Evolutionary conservation across 2,329 filamentous ascomycete genomes (phyloP), one percentile per base, ranked within the genome.

Genomic region (Periconia sp.): DNA sequence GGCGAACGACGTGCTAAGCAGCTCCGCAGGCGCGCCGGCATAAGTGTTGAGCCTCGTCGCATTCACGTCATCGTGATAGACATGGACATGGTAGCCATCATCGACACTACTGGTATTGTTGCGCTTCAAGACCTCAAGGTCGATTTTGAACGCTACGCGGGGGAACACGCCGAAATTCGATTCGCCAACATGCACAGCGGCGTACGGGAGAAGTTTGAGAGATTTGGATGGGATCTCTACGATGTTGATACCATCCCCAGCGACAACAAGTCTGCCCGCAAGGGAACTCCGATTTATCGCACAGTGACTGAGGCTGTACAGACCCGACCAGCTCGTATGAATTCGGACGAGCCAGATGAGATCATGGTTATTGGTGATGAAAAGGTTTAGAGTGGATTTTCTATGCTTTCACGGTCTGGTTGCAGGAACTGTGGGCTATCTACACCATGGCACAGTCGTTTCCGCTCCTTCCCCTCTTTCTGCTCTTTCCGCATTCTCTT

Each of bases 21-120:
- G 13, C 70, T 83, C 0, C 74, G 80, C 3, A 69, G 65, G 18
- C 64, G 65, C 44, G 63, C 63, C 41, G 57, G 60, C 5, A 69
- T 74, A 42, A 13, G 56, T 1, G 42, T 52, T 5, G 66, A 69
- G 26, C 62, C 52, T 1, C 66, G 72, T 1, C 72, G 71, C 0
- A 73, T 83, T 13, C 66, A 69, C 1, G 61, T 78, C 2, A 71
- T 83, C 0, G 69, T 83, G 0, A 65, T 83, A 0, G 80, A 83
- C 50, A 77, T 83, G 39, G 63, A 63, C 1, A 73, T 74, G 40
- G 76, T 80, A 13, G 76, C 77, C 12, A 77, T 80, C 46, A 71
- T 80, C 7, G 81, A 83, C 43, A 73, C 74, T 0, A 83, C 80
- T 0, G 80, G 77, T 0, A 69, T 80, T 3, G 68, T 71, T 0